These are phyloP conservation scores for Paramecium sexaurelia DNA, from an alignment of 73 alveolate genomes.

Conservation along the genomic window DNA sequence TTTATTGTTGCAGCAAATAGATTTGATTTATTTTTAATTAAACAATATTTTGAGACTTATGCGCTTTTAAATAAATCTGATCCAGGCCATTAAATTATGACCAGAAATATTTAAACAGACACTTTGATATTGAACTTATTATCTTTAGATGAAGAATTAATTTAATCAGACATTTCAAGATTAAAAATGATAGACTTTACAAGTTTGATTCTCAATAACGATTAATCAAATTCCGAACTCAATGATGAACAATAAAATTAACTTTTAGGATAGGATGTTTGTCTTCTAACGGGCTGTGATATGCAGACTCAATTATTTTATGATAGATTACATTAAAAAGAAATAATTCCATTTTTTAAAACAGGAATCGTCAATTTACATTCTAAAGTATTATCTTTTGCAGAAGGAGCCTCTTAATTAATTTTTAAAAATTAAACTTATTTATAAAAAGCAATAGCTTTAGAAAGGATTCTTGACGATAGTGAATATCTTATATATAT, in stretches of 20 bases:
- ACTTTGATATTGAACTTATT: background rate
- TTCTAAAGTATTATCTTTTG: background rate
- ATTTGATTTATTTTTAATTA: background rate
- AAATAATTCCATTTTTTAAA: background rate
- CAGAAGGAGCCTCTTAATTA: background rate
- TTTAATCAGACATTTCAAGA: background rate
- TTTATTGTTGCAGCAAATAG: background rate
- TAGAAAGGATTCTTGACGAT: background rate
- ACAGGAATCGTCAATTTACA: background rate
- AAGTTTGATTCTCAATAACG: background rate
- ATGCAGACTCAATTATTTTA: background rate
- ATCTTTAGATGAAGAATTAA: background rate
- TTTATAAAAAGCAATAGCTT: background rate
- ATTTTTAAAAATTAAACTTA: background rate
- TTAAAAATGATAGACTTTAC: background rate
- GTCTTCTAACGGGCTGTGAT: background rate
- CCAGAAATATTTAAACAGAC: background rate
- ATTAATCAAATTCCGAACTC: background rate
- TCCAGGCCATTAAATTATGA: background rate
- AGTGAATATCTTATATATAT: background rate
- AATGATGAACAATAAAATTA: background rate
- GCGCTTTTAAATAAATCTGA: background rate
- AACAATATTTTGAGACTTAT: background rate
- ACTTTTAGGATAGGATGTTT: slow-evolving; percentile 19
- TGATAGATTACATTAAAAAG: background rate